These are phyloP conservation scores for Decorospora gaudefroyi DNA, from an alignment of 2,329 filamentous ascomycete species.

Conservation along the genomic window DNA sequence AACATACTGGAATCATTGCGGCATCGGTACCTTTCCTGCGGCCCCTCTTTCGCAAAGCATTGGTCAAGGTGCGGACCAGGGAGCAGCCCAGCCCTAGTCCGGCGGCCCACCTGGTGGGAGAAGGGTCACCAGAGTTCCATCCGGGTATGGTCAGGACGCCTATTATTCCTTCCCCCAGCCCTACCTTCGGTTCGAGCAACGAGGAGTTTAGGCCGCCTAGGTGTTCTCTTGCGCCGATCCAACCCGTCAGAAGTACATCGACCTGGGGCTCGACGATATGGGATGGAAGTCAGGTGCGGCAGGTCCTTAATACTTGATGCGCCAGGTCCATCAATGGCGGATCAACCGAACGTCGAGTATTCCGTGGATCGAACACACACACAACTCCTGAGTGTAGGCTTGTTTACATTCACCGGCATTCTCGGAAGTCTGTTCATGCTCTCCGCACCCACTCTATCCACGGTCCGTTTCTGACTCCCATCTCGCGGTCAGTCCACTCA, in stretches of 20 bases:
- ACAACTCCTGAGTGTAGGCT: no score
- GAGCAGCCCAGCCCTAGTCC: conserved; percentile 23
- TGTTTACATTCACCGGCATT: no score
- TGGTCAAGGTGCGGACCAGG: conserved; percentile 11
- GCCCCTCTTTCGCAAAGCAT: conserved; percentile 26
- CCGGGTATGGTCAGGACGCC: conserved; percentile 21
- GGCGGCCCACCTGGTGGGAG: conserved; percentile 14
- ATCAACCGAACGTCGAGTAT: background rate
- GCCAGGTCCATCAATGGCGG: background rate
- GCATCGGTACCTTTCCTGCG: conserved; percentile 42
- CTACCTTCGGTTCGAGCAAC: conserved; percentile 20
- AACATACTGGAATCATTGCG: conserved; percentile 38
- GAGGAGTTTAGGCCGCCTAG: conserved; percentile 23
- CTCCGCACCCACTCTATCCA: no score
- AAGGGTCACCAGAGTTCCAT: conserved; percentile 9
- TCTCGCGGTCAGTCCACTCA: no score
- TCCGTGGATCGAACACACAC: no score
- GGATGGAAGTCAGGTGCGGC: conserved; percentile 21
- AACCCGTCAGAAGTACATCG: conserved; percentile 9
- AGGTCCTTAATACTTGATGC: conserved; percentile 11
- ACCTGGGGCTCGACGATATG: conserved; percentile 20
- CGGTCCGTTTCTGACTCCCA: no score
- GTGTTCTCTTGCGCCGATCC: conserved; percentile 21
- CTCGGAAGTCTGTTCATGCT: no score
- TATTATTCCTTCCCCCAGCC: conserved; percentile 33